These are phyloP conservation scores for Nigrospora osmanthi DNA, from an alignment of 2,329 filamentous ascomycete genomes.

Conservation along the genomic window DNA sequence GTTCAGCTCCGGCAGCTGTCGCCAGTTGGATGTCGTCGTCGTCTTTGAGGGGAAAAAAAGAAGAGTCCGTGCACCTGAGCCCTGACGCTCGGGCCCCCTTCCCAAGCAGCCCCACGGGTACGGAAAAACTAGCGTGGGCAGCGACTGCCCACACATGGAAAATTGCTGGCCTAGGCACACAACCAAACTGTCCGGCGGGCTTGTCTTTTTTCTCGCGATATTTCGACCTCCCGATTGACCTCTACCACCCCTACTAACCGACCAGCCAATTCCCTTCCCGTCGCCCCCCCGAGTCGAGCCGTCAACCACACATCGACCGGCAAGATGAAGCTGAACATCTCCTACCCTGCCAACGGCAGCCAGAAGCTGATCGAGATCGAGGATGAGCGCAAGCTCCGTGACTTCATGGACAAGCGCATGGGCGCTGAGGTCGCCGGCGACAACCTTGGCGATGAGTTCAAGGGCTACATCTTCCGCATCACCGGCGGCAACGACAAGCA, in stretches of 20 bases:
- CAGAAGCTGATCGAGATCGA: conserved; percentile 99
- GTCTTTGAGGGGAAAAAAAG: too few relatives aligned
- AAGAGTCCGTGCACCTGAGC: too few relatives aligned
- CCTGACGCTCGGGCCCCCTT: too few relatives aligned
- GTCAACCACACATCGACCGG: conserved; percentile 24
- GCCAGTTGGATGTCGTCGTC: too few relatives aligned
- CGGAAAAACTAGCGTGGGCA: too few relatives aligned
- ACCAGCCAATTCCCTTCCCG: conserved; percentile 15
- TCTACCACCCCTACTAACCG: conserved; percentile 19
- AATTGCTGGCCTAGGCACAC: not conserved
- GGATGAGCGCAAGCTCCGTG: conserved; percentile 97
- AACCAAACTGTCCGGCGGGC: too few relatives aligned
- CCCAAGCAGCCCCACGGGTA: too few relatives aligned
- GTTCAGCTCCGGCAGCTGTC: too few relatives aligned
- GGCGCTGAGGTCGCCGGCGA: conserved; percentile 88
- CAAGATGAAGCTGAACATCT: conserved; percentile 70
- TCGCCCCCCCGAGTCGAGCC: conserved; percentile 19
- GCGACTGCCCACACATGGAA: not conserved
- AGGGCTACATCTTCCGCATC: conserved; percentile 99
- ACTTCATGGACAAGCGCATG: conserved; percentile 99
- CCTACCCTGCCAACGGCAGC: conserved; percentile 97
- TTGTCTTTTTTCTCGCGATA: conserved; percentile 7
- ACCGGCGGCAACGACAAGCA: conserved; percentile 99
- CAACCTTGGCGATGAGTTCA: conserved; percentile 97
- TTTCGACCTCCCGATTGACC: conserved; percentile 1